Percentiles rank a stretch among this genome's conserved stretches.
phyloP scores from a whole-genome alignment of 805 yeast species.

The Lipomyces orientalis region DNA sequence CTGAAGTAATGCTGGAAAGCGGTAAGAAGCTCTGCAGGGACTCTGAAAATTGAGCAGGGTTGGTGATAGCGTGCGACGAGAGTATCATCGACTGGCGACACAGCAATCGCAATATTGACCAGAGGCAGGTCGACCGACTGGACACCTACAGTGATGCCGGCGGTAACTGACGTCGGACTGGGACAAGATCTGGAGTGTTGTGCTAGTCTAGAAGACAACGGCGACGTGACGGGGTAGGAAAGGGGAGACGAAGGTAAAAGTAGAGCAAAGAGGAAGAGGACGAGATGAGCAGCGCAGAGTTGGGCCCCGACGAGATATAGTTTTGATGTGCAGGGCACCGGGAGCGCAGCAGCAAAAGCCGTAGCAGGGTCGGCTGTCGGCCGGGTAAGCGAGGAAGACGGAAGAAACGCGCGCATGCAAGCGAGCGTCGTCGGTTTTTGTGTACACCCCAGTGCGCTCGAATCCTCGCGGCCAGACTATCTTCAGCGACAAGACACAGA shows the following conservation, averaged over 20 bases:
- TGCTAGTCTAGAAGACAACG: neutral
- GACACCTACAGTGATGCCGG: neutral
- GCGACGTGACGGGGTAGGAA: neutral
- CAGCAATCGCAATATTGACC: neutral
- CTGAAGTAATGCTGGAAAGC: neutral
- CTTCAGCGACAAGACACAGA: too few species aligned
- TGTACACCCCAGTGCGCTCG: too few species aligned
- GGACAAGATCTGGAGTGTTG: neutral
- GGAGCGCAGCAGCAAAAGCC: neutral
- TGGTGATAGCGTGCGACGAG: neutral
- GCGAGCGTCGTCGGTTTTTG: neutral
- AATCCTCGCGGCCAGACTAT: too few species aligned
- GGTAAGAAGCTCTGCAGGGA: neutral
- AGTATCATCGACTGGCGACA: neutral
- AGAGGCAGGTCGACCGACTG: conserved; percentile 4
- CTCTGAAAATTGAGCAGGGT: neutral
- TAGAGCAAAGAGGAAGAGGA: conserved; percentile 6
- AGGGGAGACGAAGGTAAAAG: neutral
- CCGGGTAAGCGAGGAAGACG: neutral
- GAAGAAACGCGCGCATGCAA: neutral
- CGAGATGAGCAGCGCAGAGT: conserved; percentile 11
- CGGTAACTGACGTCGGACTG: neutral
- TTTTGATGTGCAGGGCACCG: conserved; percentile 14
- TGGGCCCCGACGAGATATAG: conserved; percentile 21
- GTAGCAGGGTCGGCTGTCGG: neutral